Evolutionary conservation across 441 rosid species (phyloP).

Genomic region (Raphanus hybrid): DNA sequence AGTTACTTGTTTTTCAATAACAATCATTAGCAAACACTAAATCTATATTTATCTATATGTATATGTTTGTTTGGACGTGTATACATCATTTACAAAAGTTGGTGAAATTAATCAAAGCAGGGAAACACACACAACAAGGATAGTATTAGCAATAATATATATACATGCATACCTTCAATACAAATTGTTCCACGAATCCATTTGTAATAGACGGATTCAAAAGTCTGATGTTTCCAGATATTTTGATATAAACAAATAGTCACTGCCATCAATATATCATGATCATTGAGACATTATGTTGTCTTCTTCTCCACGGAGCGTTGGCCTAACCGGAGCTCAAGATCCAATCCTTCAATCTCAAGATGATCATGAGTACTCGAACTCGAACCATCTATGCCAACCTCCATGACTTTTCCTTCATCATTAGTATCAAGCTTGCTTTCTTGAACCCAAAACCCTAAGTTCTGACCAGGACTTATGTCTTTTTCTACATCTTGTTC

Average conservation of each 20-base stretch:
- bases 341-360: conserved; percentile 39
- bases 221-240: conserved; percentile 19
- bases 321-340: conserved; percentile 47
- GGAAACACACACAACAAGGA: conserved; percentile 24
- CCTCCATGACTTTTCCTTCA: conserved; percentile 12
- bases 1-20: conserved; percentile 4
- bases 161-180: conserved; percentile 32
- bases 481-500: conserved; percentile 26
- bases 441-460: conserved; percentile 42
- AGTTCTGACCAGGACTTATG: conserved; percentile 14
- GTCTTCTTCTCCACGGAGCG: conserved; percentile 36
- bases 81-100: conserved; percentile 30
- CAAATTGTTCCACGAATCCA: conserved; percentile 29
- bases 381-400: conserved; percentile 36
- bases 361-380: conserved; percentile 23
- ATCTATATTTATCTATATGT: neutral
- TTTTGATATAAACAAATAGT: conserved; percentile 16
- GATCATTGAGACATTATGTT: conserved; percentile 9
- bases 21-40: conserved; percentile 10
- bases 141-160: conserved; percentile 25
- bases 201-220: conserved; percentile 38
- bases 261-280: conserved; percentile 31
- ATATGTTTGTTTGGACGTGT: conserved; percentile 21
- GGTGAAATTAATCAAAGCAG: conserved; percentile 32
- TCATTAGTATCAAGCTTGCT: conserved; percentile 28